Percentiles rank a stretch among this genome's conserved stretches.
Conservation (phyloP, 495 filamentous ascomycete genomes). For the Hypoxylon lienhwacheense region DNA sequence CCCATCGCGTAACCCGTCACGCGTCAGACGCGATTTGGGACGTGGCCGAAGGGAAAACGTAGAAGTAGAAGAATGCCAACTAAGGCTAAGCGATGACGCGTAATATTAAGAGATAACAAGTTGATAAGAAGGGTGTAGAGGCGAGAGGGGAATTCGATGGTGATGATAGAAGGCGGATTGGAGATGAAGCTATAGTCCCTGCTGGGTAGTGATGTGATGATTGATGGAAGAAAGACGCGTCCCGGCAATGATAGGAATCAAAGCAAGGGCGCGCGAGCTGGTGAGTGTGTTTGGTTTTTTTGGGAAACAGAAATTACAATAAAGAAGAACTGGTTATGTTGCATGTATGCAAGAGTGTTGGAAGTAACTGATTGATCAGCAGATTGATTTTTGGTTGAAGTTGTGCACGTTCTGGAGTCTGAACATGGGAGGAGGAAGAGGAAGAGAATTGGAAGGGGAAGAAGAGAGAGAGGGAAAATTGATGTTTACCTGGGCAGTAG, state of each 20-base stretch:
- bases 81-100: conserved; percentile 11
- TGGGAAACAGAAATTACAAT: conserved; percentile 15
- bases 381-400: conserved; percentile 8
- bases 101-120: conserved; percentile 20
- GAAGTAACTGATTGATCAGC: conserved; percentile 22
- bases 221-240: conserved; percentile 18
- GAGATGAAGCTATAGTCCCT: conserved; percentile 9
- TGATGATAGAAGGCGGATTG: neutral
- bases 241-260: conserved; percentile 15
- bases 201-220: conserved; percentile 9
- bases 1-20: conserved; percentile 31
- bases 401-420: conserved; percentile 1
- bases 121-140: conserved; percentile 13
- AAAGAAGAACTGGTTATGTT: conserved; percentile 19
- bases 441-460: neutral
- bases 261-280: conserved; percentile 11
- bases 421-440: conserved; percentile 1
- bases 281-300: conserved; percentile 8
- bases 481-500: conserved; percentile 11
- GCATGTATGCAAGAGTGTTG: conserved; percentile 16
- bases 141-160: neutral
- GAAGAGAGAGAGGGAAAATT: neutral
- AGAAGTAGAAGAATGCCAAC: conserved; percentile 15
- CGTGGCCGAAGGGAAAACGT: conserved; percentile 21
- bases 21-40: conserved; percentile 23